phyloP scores from a whole-genome alignment of 1,284 basidiomycete species.

The Rugosomyces carneus region DNA sequence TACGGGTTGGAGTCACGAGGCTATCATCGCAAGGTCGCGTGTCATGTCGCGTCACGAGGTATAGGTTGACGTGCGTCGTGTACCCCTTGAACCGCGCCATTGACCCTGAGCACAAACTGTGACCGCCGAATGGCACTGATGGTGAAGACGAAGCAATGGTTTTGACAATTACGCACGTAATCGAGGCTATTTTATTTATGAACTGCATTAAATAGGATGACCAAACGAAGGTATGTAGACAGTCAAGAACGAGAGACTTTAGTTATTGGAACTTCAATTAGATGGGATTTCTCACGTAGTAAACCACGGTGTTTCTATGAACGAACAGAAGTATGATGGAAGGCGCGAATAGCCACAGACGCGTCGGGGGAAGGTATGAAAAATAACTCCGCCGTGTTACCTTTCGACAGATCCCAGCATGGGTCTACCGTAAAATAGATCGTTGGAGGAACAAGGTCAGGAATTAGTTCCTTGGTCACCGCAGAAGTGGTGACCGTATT shows the following conservation, averaged over 20 bases:
- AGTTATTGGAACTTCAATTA: too few species aligned
- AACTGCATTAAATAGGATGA: too few species aligned
- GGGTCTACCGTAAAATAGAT: conserved; percentile 17
- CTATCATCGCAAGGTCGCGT: neutral
- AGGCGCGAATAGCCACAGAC: neutral
- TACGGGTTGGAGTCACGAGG: neutral
- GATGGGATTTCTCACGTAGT: neutral
- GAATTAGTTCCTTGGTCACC: neutral
- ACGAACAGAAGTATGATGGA: neutral
- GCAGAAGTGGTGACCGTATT: neutral
- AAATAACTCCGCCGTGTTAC: conserved; percentile 14
- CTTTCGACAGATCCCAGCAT: conserved; percentile 9
- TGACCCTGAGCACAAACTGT: conserved; percentile 4
- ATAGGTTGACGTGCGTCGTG: neutral
- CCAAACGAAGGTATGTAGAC: too few species aligned
- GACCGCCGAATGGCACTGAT: neutral
- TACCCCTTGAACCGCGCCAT: neutral
- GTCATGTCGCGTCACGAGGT: too few species aligned
- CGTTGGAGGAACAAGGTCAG: neutral
- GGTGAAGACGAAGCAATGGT: too few species aligned
- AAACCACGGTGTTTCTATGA: too few species aligned
- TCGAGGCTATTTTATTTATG: too few species aligned
- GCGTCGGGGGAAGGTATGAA: conserved; percentile 9
- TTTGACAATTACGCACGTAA: too few species aligned
- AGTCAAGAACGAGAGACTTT: too few species aligned